phyloP scores from a whole-genome alignment of 176 grass and related monocot species.

The Puccinellia tenuiflora region DNA sequence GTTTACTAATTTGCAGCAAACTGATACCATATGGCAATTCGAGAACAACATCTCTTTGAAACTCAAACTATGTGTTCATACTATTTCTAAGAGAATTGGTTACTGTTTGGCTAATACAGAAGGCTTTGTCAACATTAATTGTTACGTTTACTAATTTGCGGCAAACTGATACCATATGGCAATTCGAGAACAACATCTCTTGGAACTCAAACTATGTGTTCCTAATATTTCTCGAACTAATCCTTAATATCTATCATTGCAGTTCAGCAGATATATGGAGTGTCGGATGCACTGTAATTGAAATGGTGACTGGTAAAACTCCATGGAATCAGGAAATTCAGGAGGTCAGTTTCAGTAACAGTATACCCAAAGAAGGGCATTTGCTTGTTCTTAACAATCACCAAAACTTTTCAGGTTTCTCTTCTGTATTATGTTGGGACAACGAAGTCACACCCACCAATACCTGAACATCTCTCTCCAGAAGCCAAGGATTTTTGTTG shows the following conservation, averaged over 20 bases:
- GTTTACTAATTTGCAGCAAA: neutral
- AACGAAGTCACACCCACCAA: slow-evolving; percentile 92
- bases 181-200: neutral
- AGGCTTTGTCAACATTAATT: neutral
- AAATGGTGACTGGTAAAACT: slow-evolving; percentile 93
- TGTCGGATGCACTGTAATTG: slow-evolving; percentile 93
- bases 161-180: neutral
- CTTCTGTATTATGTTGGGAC: slow-evolving; percentile 87
- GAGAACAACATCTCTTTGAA: neutral
- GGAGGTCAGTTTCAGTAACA: slow-evolving; percentile 41
- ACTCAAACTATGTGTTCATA: neutral
- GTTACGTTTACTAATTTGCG: neutral
- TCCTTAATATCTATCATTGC: slow-evolving; percentile 5
- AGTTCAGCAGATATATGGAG: slow-evolving; percentile 97
- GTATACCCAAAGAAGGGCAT: neutral
- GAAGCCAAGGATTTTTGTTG: slow-evolving; percentile 86
- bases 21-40: neutral
- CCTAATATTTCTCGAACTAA: slow-evolving; percentile 11
- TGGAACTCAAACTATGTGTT: neutral
- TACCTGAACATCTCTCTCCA: slow-evolving; percentile 85
- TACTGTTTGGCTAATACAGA: neutral
- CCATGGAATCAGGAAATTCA: slow-evolving; percentile 87
- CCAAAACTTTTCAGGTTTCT: slow-evolving; percentile 58
- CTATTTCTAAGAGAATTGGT: neutral
- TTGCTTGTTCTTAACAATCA: neutral